Conservation (phyloP, 371 early-diverging fungal species). For the Apophysomyces elegans region DNA sequence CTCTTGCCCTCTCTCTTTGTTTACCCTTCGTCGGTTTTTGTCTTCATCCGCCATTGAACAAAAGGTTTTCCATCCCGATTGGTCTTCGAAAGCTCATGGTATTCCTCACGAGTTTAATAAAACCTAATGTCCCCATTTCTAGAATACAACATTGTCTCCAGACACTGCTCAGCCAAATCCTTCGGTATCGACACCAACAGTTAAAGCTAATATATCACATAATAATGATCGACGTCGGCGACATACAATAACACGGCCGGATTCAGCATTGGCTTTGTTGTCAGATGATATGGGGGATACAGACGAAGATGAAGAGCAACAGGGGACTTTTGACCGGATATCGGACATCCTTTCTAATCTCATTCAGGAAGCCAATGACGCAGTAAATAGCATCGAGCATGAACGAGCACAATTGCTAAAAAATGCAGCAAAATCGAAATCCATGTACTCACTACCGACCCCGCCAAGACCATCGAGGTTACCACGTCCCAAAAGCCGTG, state of each 20-base stretch:
- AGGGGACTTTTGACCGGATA: conserved; percentile 47
- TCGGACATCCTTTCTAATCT: conserved; percentile 43
- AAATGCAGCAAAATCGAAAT: conserved; percentile 13
- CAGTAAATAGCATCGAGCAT: conserved; percentile 41
- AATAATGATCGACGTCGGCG: conserved; percentile 23
- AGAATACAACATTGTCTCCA: conserved; percentile 3
- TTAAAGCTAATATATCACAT: not conserved
- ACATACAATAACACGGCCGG: conserved; percentile 50
- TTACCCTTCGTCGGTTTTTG: not conserved
- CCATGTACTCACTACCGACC: conserved; percentile 3
- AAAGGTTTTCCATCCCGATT: not conserved
- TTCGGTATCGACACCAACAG: not conserved
- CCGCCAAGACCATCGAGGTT: conserved; percentile 25
- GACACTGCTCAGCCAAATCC: not conserved
- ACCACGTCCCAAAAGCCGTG: conserved; percentile 29
- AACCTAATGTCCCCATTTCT: not conserved
- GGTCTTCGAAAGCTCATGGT: not conserved
- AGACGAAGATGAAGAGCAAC: conserved; percentile 27
- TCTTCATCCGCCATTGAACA: conserved; percentile 1
- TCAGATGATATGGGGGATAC: conserved; percentile 36
- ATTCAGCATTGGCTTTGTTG: conserved; percentile 39
- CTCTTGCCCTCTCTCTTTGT: not conserved
- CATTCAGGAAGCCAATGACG: conserved; percentile 52
- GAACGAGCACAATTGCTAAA: conserved; percentile 28
- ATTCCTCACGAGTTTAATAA: not conserved